Evolutionary conservation across 1,284 basidiomycete species (phyloP).

Genomic region (Sphaerobolus stellatus): DNA sequence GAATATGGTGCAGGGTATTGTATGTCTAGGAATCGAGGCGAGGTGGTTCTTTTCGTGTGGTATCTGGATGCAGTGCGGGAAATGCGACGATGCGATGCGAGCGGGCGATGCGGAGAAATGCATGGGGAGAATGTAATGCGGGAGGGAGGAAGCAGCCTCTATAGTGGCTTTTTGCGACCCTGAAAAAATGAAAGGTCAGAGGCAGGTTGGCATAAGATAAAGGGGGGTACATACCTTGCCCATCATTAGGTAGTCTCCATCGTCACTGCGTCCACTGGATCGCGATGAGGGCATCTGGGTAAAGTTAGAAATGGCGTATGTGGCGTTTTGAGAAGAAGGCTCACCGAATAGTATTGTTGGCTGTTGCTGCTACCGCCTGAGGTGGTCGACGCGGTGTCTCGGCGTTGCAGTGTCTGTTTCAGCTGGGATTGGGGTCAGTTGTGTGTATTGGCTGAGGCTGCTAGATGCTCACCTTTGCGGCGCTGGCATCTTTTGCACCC

Average conservation of each 20-base stretch:
- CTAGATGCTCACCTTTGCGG: conserved; percentile 5
- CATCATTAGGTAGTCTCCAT: conserved; percentile 12
- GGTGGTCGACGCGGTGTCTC: neutral
- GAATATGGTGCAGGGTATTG: neutral
- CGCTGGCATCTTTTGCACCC: conserved; percentile 7
- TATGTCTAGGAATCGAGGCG: neutral
- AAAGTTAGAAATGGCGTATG: neutral
- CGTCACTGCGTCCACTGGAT: neutral
- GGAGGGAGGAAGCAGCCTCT: neutral
- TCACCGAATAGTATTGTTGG: neutral
- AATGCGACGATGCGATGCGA: neutral
- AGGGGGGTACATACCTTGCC: conserved; percentile 5
- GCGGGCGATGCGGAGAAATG: neutral
- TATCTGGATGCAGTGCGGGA: no score
- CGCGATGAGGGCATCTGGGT: neutral
- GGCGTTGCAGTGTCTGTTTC: conserved; percentile 9
- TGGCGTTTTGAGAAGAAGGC: neutral
- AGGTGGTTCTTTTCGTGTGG: no score
- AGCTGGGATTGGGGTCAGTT: neutral
- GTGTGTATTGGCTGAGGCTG: neutral
- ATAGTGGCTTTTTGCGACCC: conserved; percentile 4
- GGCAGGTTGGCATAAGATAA: neutral
- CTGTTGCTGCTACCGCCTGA: conserved; percentile 7
- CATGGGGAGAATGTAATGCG: neutral
- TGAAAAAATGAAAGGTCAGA: neutral